Evolutionary conservation across 73 alveolate species (phyloP).

Genomic region (Uronychia setigera): DNA sequence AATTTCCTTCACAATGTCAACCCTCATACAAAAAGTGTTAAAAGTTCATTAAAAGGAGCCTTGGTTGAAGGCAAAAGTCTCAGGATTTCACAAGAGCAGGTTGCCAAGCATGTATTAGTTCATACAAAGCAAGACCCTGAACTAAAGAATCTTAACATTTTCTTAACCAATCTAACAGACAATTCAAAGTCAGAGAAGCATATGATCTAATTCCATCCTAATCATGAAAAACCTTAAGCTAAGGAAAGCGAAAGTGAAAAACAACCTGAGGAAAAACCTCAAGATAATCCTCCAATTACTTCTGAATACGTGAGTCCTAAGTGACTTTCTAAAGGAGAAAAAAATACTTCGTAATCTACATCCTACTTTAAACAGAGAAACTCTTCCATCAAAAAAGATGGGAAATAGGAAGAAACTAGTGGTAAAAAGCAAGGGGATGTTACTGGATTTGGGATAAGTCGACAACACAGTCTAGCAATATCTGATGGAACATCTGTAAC

Average conservation of each 20-base stretch:
- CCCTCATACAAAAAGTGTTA: no score
- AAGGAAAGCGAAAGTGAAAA: background rate
- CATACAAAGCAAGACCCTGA: background rate
- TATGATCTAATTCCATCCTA: background rate
- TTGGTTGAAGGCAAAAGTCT: no score
- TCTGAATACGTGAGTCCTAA: background rate
- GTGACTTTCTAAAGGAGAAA: background rate
- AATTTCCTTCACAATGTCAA: background rate
- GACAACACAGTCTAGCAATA: background rate
- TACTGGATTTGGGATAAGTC: background rate
- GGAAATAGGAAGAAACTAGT: background rate
- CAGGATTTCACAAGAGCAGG: no score
- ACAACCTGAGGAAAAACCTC: no score
- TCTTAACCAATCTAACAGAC: background rate
- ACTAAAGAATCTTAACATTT: background rate
- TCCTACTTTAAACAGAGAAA: background rate
- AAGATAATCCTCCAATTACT: no score
- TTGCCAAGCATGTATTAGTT: no score
- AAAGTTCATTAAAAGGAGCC: constrained; percentile 1
- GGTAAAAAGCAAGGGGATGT: background rate
- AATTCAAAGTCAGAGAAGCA: background rate
- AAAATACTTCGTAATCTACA: background rate
- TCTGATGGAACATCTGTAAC: background rate
- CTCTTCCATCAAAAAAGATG: background rate
- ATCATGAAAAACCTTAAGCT: background rate